Evolutionary conservation across 2,329 filamentous ascomycete genomes (phyloP), one percentile per base, ranked within the genome.

Genomic region (Arthrinium phaeospermum): DNA sequence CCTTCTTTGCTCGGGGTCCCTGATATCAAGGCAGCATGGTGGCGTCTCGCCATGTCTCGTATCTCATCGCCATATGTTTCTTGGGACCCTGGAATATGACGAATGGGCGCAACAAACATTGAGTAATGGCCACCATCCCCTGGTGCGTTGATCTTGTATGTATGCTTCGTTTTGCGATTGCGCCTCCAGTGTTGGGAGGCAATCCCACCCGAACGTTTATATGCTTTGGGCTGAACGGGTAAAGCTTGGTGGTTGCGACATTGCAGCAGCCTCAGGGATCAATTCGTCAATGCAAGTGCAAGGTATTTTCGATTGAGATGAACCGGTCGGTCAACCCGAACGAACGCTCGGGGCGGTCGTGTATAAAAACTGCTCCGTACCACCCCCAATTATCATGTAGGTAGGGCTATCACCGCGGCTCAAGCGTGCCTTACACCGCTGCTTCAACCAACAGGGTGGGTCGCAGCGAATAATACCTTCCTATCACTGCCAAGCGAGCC

Each of bases 321-420:
- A 61, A 61, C 53, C 53, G 27, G 30, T 61, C 53, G 53, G 53
- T 34, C 53, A 34, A 7, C 53, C 53, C 53, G 53, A 61, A 61
- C 30, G 53, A 34, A 61, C 12, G 4, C 30, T 61, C 53, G 53
- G 53, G 34, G 37, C n/a, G 45, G 16, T 34, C 27, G 34, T 61
- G 53, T 34, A 61, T 61, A 61, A 61, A 61, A 8, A 34, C 14
- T 46, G 45, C 45, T 10, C 53, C 53, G 16, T 61, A 41, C 10
- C 37, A 41, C 53, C 27, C 51, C 16, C 53, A 22, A 37, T 61
- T 34, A 57, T 30, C 27, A 34, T 30, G 19, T 37, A 61, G 16
- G 53, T 22, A 61, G 53, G 57, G 57, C 57, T 64, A 41, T 41
- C 57, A 64, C 57, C 34, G 57, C 57, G 57, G 57, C 57, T 64